These are phyloP conservation scores for Neoboletus subvelutipes DNA, from an alignment of 768 basidiomycete species.

Conservation along the genomic window DNA sequence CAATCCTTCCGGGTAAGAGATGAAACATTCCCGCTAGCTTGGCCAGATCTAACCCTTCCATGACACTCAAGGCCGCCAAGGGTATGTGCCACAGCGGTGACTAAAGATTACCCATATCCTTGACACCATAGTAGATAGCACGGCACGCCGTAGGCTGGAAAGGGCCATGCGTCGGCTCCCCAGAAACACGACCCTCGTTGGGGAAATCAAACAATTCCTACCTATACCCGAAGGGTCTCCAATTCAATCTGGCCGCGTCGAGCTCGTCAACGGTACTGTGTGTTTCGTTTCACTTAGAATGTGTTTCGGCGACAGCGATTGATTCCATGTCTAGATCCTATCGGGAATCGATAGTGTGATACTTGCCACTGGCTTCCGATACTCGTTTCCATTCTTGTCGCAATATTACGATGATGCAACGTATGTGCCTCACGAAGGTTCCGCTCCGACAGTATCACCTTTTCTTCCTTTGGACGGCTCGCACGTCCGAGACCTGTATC, in stretches of 20 bases:
- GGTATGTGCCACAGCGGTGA: neutral
- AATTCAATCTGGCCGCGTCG: conserved; percentile 14
- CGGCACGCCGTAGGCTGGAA: neutral
- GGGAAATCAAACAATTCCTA: conserved; percentile 16
- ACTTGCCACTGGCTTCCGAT: conserved; percentile 11
- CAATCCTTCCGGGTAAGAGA: conserved; percentile 3
- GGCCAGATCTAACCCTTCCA: neutral
- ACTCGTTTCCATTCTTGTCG: conserved; percentile 18
- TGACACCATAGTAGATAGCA: neutral
- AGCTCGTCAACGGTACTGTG: conserved; percentile 18
- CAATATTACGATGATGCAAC: conserved; percentile 16
- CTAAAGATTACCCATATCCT: neutral
- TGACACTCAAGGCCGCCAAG: neutral
- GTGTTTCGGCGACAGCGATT: neutral
- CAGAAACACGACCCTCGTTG: conserved; percentile 9
- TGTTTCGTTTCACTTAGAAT: neutral
- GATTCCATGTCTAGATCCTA: conserved; percentile 1
- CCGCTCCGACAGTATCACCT: neutral
- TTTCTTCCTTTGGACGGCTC: conserved; percentile 9
- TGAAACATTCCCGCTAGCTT: neutral
- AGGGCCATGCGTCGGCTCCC: conserved; percentile 2
- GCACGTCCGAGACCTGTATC: conserved; percentile 14
- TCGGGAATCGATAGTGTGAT: conserved; percentile 14
- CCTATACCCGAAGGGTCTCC: conserved; percentile 1
- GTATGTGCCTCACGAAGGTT: neutral